phyloP scores from a whole-genome alignment of 139 green algal genomes.

The Zygnema circumcarinatum region DNA sequence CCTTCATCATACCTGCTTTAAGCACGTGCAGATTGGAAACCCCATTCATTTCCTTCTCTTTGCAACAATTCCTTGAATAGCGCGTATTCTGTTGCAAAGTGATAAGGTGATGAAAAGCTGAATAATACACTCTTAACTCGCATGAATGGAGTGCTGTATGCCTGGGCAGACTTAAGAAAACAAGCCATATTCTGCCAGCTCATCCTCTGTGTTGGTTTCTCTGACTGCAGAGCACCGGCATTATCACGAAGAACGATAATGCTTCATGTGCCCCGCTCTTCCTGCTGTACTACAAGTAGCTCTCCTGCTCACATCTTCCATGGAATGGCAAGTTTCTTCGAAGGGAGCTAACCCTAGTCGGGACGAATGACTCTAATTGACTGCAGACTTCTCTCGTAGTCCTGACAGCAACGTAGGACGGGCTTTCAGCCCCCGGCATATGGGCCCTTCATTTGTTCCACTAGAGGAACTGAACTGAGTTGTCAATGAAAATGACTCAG shows the following conservation, averaged over 20 bases:
- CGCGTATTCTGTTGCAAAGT: neutral
- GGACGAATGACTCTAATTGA: too few species aligned
- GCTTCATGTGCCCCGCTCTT: neutral
- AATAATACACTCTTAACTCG: neutral
- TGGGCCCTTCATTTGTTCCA: neutral
- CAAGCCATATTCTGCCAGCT: neutral
- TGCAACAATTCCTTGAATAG: too few species aligned
- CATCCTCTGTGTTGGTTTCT: neutral
- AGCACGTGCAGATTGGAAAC: neutral
- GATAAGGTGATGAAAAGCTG: neutral
- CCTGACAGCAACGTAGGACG: neutral
- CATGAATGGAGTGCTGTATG: neutral
- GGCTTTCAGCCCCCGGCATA: neutral
- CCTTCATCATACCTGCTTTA: neutral
- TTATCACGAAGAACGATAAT: neutral
- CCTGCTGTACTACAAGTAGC: neutral
- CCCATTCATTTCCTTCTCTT: too few species aligned
- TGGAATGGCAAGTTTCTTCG: too few species aligned
- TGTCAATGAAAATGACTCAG: too few species aligned
- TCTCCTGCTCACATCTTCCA: too few species aligned
- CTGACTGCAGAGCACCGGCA: neutral
- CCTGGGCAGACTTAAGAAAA: neutral
- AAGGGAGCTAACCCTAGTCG: too few species aligned
- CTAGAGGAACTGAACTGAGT: neutral
- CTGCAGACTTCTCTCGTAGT: neutral